Evolutionary conservation across 345 rosid species (phyloP).

Genomic region (Erysimum cheiranthoides): DNA sequence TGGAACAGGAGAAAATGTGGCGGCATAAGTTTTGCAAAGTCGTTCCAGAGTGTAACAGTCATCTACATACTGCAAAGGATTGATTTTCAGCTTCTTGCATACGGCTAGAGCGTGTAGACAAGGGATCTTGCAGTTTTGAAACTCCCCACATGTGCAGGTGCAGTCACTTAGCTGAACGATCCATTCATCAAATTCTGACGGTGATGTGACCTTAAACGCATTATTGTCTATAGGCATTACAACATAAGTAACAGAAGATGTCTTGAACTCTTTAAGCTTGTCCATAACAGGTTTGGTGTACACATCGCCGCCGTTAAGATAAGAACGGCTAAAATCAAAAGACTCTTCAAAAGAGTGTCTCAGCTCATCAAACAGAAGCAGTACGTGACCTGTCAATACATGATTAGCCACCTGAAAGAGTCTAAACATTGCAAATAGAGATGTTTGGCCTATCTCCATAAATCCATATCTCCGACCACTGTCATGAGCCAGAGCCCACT

Average conservation of each 20-base stretch:
- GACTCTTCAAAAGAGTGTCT: not conserved
- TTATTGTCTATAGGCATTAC: not conserved
- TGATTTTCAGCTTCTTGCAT: constrained; percentile 11
- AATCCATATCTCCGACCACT: constrained; percentile 11
- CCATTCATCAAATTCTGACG: not conserved
- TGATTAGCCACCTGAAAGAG: not conserved
- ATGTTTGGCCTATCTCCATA: not conserved
- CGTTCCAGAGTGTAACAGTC: not conserved
- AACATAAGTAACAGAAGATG: not conserved
- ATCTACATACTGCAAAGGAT: constrained; percentile 29
- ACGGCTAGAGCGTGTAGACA: constrained; percentile 5
- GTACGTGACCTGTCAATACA: not conserved
- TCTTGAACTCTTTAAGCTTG: not conserved
- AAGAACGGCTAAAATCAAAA: not conserved
- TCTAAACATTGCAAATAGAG: not conserved
- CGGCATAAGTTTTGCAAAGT: not conserved
- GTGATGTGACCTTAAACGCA: not conserved
- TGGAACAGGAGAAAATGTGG: not conserved
- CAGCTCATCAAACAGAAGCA: constrained; percentile 20
- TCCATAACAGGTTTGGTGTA: not conserved
- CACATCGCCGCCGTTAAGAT: not conserved
- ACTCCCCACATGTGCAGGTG: constrained; percentile 23
- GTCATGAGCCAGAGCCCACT: constrained; percentile 35
- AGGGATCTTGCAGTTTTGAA: constrained; percentile 1
- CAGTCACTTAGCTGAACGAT: not conserved